Evolutionary conservation across 164 flowering plant species (phyloP), one percentile per base, ranked within the genome.

Genomic region (Magnolia sinica): DNA sequence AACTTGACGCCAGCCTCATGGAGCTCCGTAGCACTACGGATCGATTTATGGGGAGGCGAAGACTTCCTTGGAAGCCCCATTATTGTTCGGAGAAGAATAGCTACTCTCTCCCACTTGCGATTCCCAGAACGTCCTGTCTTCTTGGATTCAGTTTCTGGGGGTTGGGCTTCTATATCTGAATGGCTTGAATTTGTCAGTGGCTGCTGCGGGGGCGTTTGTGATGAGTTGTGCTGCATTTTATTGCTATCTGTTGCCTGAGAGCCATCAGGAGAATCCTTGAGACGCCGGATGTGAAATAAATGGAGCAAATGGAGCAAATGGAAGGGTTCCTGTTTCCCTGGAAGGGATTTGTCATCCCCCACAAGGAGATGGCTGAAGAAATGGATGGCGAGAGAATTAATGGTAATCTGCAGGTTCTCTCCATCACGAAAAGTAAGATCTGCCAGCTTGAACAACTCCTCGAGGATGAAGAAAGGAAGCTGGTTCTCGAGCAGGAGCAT

Each of bases 401-500:
- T 86, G 8, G 51, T 11, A 7, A 3, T 3, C n/a, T 11, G 23
- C 11, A 82, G 76, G 20, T 88, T 86, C 55, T 72, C 81, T 71
- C 83, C 86, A 8, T 85, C 78, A 9, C 80, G 86, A 2, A n/a
- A n/a, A n/a, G n/a, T n/a, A 1, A 83, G 70, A 0, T 65, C 4
- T 74, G 91, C 96, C 70, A 90, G 77, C 31, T 85, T 87, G 20
- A 85, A 79, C 0, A 92, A 78, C 18, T 81, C 77, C 68, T 87
- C 87, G 1, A 92, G 82, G 14, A 92, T 74, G 69, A 89, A 87
- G 5, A 90, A 80, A 4, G 96, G 94, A 11, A 92, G 61, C 80
- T 92, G 96, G 68, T 92, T 92, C 82, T 92, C 96, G 37, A 90
- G 86, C 90, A 92, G 84, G 51, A 92, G 87, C 88, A 92, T 87